Base-by-base conservation (phyloP, 352 stramenopile genomes). In the Pythium rishiriense region DNA sequence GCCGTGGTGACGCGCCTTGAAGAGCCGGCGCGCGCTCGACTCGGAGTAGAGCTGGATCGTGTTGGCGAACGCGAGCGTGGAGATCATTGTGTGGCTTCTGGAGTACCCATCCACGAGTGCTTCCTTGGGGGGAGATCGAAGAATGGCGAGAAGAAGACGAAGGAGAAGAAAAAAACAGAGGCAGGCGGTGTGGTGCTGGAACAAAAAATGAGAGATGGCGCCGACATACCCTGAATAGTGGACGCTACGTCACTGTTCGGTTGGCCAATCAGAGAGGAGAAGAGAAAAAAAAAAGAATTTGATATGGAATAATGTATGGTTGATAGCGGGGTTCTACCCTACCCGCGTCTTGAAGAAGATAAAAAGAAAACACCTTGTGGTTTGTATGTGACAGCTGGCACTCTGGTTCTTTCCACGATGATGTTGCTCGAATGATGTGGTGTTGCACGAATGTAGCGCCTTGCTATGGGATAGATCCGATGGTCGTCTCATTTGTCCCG, bases 1-100 rank as follows among this genome's bases (percentile, higher is more conserved):
- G n/a, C 83, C 75, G 39, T 78, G 71, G 26, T 83, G 79, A 35
- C 79, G 79, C 45, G 76, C 73, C 75, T 88, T 83, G 59, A 85
- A 80, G 62, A 88, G 66, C 14, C 79, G 76, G 10, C 79, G 79
- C 50, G 76, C 80, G 42, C 49, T 49, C 19, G 62, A 29, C 53
- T 68, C 62, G n/a, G 21, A 41, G 62, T 68, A 53, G 52, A 68
- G 62, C 47, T 68, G 62, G 39, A 68, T 60, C 17, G 62, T 68
- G 62, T 59, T 68, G 47, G 62, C 53, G 47, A 68, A 68, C 17
- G 62, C 48, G 33, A 48, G 33, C 28, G 47, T 57, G 53, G 50
- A 49, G 62, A 68, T 68, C 62, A 68, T 68, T 17, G n/a, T n/a
- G n/a, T n/a, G n/a, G n/a, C n/a, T n/a, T n/a, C n/a, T n/a, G n/a